Evolutionary conservation across 2,329 filamentous ascomycete species (phyloP), one percentile per base, ranked within the genome.

Genomic region (Boeremia exigua): DNA sequence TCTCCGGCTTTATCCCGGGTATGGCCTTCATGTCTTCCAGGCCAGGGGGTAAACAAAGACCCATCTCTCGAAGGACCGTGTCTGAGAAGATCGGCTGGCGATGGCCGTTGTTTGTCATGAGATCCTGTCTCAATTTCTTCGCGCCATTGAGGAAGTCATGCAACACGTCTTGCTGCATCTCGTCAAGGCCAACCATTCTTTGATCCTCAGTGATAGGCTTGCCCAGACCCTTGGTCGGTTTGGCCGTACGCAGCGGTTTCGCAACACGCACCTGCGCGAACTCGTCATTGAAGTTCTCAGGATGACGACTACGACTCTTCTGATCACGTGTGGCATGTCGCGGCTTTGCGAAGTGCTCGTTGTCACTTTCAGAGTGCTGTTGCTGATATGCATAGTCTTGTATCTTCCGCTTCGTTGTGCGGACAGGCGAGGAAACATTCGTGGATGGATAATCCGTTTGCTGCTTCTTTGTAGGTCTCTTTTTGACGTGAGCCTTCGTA

Each of bases 11-110:
- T 54, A 93, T 88, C 9, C 82, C 84, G 0, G 81, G 81, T 44
- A 94, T 89, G 8, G 75, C 73, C 29, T 76, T 77, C 86, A 95
- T 89, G 54, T 86, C 78, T 14, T 84, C 81, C 9, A 85, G 66
- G 8, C 80, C 85, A 7, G 78, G 80, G 0, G 89, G 90, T 80
- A 89, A 89, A 30, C 80, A 75, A 45, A 92, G 85, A 11, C 85
- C 88, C 88, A 95, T 93, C 62, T 88, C 84, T 32, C 87, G 85
- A 46, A 92, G 82, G 12, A 91, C 81, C 19, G 80, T 81, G 57
- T 92, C 88, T 0, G 86, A 87, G 69, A 95, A 95, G 0, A 82
- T 81, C 4, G 83, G 81, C 19, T 80, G 78, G 8, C 84, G 82
- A 29, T 89, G 74, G 4, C 80, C 78, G 46, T 84, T 84, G 23